Conservation (phyloP, 257 asterid species). For the Forsythia suspensa region DNA sequence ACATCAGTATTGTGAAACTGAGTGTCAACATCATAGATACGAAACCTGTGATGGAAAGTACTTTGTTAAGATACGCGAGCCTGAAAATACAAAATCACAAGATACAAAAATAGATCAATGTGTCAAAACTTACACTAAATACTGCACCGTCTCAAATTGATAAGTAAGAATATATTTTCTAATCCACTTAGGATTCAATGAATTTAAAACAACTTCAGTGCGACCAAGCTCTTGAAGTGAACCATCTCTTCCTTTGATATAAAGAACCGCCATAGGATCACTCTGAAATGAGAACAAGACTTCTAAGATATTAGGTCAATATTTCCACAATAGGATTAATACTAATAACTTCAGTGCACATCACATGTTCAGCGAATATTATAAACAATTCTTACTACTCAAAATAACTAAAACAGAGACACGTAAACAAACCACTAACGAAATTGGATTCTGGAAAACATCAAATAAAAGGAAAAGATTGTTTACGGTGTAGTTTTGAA, state of each 20-base stretch:
- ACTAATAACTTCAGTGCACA: constrained; percentile 5
- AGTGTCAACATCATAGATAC: constrained; percentile 85
- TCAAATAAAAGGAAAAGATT: constrained; percentile 13
- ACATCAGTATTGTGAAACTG: constrained; percentile 72
- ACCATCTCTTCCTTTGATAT: constrained; percentile 74
- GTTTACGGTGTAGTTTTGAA: not conserved
- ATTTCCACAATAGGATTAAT: constrained; percentile 6
- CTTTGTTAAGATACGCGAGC: constrained; percentile 28
- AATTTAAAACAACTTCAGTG: constrained; percentile 90
- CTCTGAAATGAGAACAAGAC: constrained; percentile 60
- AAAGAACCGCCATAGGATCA: constrained; percentile 91
- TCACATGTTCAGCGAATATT: constrained; percentile 17
- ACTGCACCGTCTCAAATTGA: constrained; percentile 92
- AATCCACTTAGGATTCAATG: constrained; percentile 92
- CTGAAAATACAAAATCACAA: constrained; percentile 13
- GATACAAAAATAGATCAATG: constrained; percentile 21
- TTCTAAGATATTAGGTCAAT: constrained; percentile 25
- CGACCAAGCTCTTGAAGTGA: constrained; percentile 86
- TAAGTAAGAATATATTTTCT: constrained; percentile 65
- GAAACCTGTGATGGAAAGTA: constrained; percentile 63
- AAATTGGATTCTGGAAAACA: constrained; percentile 14
- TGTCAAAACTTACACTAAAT: constrained; percentile 82
- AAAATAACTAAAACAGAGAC: not conserved
- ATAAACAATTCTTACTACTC: not conserved
- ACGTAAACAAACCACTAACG: constrained; percentile 1